phyloP scores from a whole-genome alignment of 1,139 yeast species.

The Candida dubliniensis region DNA sequence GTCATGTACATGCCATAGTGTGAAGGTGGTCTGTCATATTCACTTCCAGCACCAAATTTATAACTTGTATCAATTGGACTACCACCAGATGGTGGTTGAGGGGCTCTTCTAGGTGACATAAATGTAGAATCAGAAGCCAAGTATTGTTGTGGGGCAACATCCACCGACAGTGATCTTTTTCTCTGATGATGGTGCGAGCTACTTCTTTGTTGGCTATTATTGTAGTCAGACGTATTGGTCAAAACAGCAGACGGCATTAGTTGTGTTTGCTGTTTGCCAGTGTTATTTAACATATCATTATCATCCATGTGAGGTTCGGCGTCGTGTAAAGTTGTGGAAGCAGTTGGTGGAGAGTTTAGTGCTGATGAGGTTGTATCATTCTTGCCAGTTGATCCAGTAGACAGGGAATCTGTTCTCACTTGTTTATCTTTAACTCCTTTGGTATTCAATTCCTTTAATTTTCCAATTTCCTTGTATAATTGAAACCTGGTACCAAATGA shows the following conservation, averaged over 20 bases:
- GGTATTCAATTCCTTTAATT: conserved; percentile 42
- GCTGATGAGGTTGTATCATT: conserved; percentile 10
- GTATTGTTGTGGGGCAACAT: conserved; percentile 31
- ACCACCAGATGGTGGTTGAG: conserved; percentile 24
- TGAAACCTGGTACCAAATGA: conserved; percentile 96
- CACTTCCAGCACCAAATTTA: conserved; percentile 27
- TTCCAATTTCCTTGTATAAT: conserved; percentile 83
- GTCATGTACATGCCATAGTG: conserved; percentile 23
- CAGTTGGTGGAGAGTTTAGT: conserved; percentile 14
- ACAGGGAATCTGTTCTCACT: conserved; percentile 11
- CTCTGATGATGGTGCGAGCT: conserved; percentile 14
- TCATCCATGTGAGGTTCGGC: conserved; percentile 7
- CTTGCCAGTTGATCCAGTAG: conserved; percentile 10
- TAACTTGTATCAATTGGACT: conserved; percentile 25
- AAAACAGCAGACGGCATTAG: conserved; percentile 18
- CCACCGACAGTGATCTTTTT: conserved; percentile 42
- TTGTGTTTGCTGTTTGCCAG: conserved; percentile 6
- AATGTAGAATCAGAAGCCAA: conserved; percentile 18
- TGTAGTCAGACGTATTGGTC: conserved; percentile 1
- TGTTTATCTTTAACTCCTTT: conserved; percentile 13
- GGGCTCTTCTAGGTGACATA: conserved; percentile 64
- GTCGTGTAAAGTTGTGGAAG: conserved; percentile 11
- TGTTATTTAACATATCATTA: neutral
- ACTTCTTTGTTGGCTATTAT: neutral
- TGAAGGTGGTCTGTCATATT: conserved; percentile 10